Conservation (phyloP, 495 filamentous ascomycete genomes). For the Lasiosphaeria hispida region DNA sequence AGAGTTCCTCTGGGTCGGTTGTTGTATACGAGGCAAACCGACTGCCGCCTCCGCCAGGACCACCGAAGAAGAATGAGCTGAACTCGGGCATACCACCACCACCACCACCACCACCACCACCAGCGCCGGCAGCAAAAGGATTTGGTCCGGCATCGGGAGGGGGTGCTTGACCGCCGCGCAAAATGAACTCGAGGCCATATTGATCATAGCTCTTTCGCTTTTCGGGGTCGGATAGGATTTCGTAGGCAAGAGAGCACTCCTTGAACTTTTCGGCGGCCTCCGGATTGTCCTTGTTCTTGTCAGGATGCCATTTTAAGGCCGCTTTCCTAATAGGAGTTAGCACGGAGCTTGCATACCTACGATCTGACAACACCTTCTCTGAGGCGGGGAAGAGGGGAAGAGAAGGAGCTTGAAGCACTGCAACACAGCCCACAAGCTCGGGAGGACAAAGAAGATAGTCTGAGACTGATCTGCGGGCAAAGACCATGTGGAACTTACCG, state of each 20-base stretch:
- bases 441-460: not conserved
- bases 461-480: not conserved
- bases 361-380: not conserved
- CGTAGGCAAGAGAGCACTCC: slow-evolving; percentile 94
- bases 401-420: not conserved
- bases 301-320: slow-evolving; percentile 90
- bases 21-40: slow-evolving; percentile 67
- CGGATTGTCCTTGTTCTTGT: slow-evolving; percentile 95
- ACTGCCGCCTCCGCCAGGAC: slow-evolving; percentile 34
- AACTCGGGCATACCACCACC: slow-evolving; percentile 39
- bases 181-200: slow-evolving; percentile 87
- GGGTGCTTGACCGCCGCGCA: slow-evolving; percentile 76
- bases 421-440: not conserved
- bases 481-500: slow-evolving; percentile 51
- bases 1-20: slow-evolving; percentile 79
- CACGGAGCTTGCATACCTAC: slow-evolving; percentile 2
- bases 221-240: slow-evolving; percentile 95
- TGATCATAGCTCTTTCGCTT: slow-evolving; percentile 96
- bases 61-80: slow-evolving; percentile 26
- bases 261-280: slow-evolving; percentile 85
- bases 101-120: slow-evolving; percentile 42
- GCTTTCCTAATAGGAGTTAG: slow-evolving; percentile 59
- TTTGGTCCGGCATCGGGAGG: slow-evolving; percentile 52
- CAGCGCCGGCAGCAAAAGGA: slow-evolving; percentile 47
- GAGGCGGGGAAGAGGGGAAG: slow-evolving; percentile 1